Base-by-base conservation (phyloP, 345 rosid genomes). In the Bretschneidera sinensis region DNA sequence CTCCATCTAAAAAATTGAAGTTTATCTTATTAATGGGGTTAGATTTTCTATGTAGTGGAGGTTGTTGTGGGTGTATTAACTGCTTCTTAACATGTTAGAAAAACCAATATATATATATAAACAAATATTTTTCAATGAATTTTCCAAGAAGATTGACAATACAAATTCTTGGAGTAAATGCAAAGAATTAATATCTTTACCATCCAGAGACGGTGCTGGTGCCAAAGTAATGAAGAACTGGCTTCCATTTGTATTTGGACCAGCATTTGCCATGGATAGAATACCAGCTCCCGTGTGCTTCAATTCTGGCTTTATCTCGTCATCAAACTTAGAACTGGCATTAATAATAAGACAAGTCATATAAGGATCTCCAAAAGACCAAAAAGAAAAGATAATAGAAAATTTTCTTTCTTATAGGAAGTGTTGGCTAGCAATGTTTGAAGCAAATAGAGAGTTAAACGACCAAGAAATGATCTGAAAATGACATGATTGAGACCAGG, bases 251-350 rank as follows among this genome's bases (percentile, higher is more conserved):
- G 95, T 86, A 68, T 94, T 75, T 0, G 95, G 96, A 70, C 97
- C 97, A 68, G 99, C 99, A 70, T 94, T 90, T 43, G 97, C 99
- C 97, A 94, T 90, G 34, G 99, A 88, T 55, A 90, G 54, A 31
- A 88, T 88, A 20, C 96, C 97, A 60, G 96, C 97, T 66, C 97
- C 99, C 3, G 95, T 88, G 76, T 94, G 97, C 79, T 88, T 94
- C 67, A 94, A 76, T 67, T 94, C 97, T 7, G 83, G 60, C 66
- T 55, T 85, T 54, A 88, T 83, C 83, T 94, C 97, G 71, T 94
- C 96, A 65, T 90, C 97, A 73, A 90, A 90, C 69, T 82, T 80
- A n/a, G 75, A 53, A 60, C 97, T 90, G 63, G 19, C 2, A 55
- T 31, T 50, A 58, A 43, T 0, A 17, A 31, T 24, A 45, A n/a